Evolutionary conservation across 306 rosid species (phyloP).

Genomic region (Cucurbita maxima): DNA sequence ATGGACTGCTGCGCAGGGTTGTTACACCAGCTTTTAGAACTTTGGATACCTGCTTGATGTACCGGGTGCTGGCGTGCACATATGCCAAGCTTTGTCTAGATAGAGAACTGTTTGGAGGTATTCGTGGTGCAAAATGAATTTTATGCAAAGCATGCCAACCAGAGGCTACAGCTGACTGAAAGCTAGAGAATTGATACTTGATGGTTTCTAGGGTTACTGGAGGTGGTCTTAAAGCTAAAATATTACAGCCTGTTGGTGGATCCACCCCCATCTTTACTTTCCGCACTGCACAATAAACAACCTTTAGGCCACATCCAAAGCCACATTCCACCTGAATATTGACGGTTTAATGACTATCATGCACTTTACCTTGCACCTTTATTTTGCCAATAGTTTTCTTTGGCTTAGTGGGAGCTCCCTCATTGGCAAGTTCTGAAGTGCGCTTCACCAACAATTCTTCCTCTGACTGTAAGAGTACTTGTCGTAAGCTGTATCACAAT

Average conservation of each 20-base stretch:
- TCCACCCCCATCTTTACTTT: constrained; percentile 71
- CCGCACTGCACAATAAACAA: constrained; percentile 49
- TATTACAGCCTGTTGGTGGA: constrained; percentile 81
- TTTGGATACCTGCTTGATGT: constrained; percentile 83
- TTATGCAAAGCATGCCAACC: constrained; percentile 71
- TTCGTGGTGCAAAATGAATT: constrained; percentile 44
- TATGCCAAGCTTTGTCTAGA: constrained; percentile 82
- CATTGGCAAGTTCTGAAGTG: constrained; percentile 57
- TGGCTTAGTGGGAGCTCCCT: constrained; percentile 75
- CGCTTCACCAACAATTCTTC: constrained; percentile 72
- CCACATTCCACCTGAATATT: neutral
- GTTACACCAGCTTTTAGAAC: constrained; percentile 77
- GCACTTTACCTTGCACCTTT: constrained; percentile 84
- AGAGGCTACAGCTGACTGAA: constrained; percentile 57
- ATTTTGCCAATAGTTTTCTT: constrained; percentile 84
- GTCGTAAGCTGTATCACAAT: constrained; percentile 25
- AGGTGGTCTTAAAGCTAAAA: constrained; percentile 41
- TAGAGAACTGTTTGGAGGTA: constrained; percentile 68
- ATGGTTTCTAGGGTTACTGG: constrained; percentile 46
- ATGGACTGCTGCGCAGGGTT: constrained; percentile 63
- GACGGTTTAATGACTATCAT: constrained; percentile 5
- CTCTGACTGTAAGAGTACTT: constrained; percentile 75
- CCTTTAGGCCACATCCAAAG: constrained; percentile 2
- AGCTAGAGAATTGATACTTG: constrained; percentile 32
- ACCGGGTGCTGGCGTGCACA: constrained; percentile 80